phyloP scores from a whole-genome alignment of 495 filamentous ascomycete species.

The Aspergillus incahuasiensis region DNA sequence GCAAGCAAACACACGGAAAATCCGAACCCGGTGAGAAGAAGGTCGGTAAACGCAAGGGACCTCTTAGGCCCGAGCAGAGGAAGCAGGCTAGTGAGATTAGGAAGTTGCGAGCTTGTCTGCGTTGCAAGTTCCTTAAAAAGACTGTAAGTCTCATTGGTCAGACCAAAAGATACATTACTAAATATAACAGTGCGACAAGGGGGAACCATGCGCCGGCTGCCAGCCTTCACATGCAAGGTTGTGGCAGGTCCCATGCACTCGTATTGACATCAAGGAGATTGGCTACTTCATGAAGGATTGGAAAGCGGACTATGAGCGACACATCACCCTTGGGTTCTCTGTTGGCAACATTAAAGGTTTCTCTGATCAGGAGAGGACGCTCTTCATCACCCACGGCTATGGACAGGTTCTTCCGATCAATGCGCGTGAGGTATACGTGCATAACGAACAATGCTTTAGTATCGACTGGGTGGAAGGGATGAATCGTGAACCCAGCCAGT shows the following conservation, averaged over 20 bases:
- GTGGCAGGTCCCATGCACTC: conserved; percentile 93
- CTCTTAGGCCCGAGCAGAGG: conserved; percentile 85
- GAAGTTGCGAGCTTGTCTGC: conserved; percentile 83
- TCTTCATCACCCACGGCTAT: conserved; percentile 87
- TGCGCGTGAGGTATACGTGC: conserved; percentile 85
- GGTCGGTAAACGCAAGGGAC: conserved; percentile 79
- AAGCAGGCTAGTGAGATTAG: conserved; percentile 93
- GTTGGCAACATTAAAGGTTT: conserved; percentile 93
- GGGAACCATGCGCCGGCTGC: conserved; percentile 88
- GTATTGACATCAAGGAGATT: conserved; percentile 96
- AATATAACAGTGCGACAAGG: conserved; percentile 67
- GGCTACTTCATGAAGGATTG: conserved; percentile 97
- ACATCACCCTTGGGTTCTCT: conserved; percentile 78
- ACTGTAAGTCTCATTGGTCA: conserved; percentile 44
- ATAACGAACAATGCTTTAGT: conserved; percentile 85
- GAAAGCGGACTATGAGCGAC: conserved; percentile 90
- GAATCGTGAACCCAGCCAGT: conserved; percentile 65
- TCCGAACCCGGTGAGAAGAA: conserved; percentile 81
- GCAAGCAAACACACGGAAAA: conserved; percentile 70
- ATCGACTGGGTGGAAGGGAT: conserved; percentile 84
- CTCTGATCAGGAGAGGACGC: conserved; percentile 67
- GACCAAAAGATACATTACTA: not conserved
- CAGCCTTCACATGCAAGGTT: conserved; percentile 87
- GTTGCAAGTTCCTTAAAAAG: conserved; percentile 98
- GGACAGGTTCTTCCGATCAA: conserved; percentile 82